Evolutionary conservation across 2,329 filamentous ascomycete species (phyloP).

Genomic region (Xylariaceae sp.): DNA sequence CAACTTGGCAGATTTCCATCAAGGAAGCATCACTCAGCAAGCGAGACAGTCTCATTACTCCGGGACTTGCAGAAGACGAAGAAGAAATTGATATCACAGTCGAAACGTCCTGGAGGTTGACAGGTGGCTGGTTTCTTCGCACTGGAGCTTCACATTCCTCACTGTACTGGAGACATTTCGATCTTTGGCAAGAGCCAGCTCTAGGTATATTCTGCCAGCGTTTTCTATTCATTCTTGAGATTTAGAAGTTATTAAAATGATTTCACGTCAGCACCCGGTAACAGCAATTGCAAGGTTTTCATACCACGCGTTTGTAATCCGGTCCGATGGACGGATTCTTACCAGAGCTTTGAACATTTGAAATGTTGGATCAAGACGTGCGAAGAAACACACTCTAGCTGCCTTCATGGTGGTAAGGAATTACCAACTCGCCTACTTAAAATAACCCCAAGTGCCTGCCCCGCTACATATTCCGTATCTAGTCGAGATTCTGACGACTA

Average conservation of each 20-base stretch:
- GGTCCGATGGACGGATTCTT: constrained; percentile 3
- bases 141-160: neutral
- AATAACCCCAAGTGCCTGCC: neutral
- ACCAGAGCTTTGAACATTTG: constrained; percentile 5
- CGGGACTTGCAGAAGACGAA: neutral
- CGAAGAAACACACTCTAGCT: neutral
- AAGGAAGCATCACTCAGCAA: neutral
- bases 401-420: neutral
- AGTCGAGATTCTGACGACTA: neutral
- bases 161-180: constrained; percentile 1
- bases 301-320: neutral
- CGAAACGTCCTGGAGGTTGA: neutral
- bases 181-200: neutral
- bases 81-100: neutral
- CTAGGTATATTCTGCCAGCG: neutral
- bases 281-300: neutral
- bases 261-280: neutral
- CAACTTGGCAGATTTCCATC: neutral
- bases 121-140: neutral
- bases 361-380: constrained; percentile 6
- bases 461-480: neutral
- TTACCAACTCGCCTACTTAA: neutral
- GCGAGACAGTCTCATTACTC: neutral
- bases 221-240: neutral
- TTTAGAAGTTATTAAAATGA: neutral